phyloP scores from a whole-genome alignment of 768 basidiomycete species.

The Pilatotrama ljubarskyi region DNA sequence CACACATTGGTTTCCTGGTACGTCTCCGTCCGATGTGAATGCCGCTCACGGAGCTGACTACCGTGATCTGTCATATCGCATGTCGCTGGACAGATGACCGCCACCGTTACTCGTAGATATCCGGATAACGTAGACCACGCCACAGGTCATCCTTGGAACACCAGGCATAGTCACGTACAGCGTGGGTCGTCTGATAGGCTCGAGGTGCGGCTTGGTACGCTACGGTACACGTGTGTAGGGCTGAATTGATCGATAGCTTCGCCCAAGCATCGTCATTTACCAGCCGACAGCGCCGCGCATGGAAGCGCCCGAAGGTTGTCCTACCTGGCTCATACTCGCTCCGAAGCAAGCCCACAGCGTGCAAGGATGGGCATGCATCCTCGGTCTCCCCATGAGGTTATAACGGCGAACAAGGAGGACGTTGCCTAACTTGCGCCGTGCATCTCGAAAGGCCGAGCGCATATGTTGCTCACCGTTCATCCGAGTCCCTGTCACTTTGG shows the following conservation, averaged over 20 bases:
- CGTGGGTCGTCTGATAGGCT: neutral
- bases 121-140: slow-evolving; percentile 9
- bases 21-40: slow-evolving; percentile 1
- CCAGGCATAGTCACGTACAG: neutral
- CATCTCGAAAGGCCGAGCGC: no score
- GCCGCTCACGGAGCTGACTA: neutral
- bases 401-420: no score
- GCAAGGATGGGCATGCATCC: no score
- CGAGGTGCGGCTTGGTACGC: neutral
- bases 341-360: no score
- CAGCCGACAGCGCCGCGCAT: no score
- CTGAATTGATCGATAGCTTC: neutral
- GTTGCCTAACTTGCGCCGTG: no score
- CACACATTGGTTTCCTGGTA: neutral
- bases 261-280: neutral
- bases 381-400: no score
- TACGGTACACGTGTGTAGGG: no score
- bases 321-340: no score
- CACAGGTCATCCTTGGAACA: neutral
- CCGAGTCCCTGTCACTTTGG: neutral
- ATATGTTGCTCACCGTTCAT: no score
- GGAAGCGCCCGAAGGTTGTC: no score
- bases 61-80: neutral
- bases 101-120: slow-evolving; percentile 6
- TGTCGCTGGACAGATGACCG: neutral